Evolutionary conservation across 768 basidiomycete genomes (phyloP).

Genomic region (Psilocybe azurescens): DNA sequence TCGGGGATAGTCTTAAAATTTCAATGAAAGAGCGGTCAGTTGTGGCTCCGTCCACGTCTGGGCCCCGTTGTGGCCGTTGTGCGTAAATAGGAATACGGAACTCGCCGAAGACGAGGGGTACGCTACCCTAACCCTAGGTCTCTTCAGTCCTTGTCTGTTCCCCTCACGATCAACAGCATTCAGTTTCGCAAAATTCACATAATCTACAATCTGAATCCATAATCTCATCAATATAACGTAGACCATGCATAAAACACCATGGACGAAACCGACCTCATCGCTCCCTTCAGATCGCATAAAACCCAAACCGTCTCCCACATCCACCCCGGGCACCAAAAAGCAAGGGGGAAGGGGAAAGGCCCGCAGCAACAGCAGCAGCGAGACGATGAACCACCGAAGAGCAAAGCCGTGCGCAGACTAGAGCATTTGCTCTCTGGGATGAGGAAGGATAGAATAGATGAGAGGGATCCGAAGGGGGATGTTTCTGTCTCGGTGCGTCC

Average conservation of each 20-base stretch:
- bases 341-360: conserved; percentile 33
- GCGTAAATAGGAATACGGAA: too few relatives aligned
- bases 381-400: conserved; percentile 45
- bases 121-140: too few relatives aligned
- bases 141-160: too few relatives aligned
- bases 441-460: conserved; percentile 32
- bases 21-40: too few relatives aligned
- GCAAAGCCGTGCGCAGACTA: conserved; percentile 50
- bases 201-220: too few relatives aligned
- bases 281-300: conserved; percentile 62
- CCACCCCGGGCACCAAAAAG: conserved; percentile 37
- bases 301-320: conserved; percentile 29
- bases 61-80: too few relatives aligned
- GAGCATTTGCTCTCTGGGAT: conserved; percentile 52
- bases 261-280: conserved; percentile 47
- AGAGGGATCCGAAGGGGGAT: conserved; percentile 67
- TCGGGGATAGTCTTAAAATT: too few relatives aligned
- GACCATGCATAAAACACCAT: conserved; percentile 47
- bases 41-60: too few relatives aligned
- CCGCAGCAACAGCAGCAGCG: conserved; percentile 23
- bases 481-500: conserved; percentile 68
- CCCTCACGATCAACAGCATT: too few relatives aligned
- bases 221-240: too few relatives aligned
- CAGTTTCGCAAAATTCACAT: too few relatives aligned
- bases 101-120: too few relatives aligned